Base-by-base conservation (phyloP, 2,329 filamentous ascomycete species). In the Trichoderma afroharzianum region DNA sequence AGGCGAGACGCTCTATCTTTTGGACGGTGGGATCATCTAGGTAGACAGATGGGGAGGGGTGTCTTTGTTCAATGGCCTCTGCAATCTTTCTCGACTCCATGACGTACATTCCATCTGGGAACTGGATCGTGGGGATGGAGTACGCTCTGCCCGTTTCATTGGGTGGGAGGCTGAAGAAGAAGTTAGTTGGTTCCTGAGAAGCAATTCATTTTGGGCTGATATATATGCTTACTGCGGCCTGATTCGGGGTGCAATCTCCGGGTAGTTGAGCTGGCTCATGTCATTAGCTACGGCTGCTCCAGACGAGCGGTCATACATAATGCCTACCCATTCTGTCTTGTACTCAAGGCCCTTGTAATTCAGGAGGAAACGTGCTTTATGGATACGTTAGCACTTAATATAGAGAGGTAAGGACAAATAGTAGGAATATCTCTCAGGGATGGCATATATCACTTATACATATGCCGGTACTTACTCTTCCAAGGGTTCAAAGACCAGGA, bases 271-370 rank as follows among this genome's bases (percentile, higher is more conserved):
- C 83, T 85, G 71, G 11, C 32, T 15, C 55, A 18, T 24, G 6
- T 11, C 5, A 43, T 59, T 30, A 63, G 43, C 7, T 21, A 3
- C 32, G 4, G n/a, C 2, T 39, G 18, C 21, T 33, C n/a, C 3
- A 24, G 21, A 47, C 15, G 21, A 24, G 12, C 36, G 8, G n/a
- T 14, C n/a, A n/a, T n/a, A 2, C 26, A 2, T 4, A 1, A 18
- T 4, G 55, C 74, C 69, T 75, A 84, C 80, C 90, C 90, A 93
- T 84, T 90, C 83, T 0, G 91, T 93, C 77, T 86, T 85, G 81
- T 93, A 93, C 59, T 88, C 84, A 15, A 93, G 78, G 1, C 83
- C 83, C 78, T 93, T 93, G 81, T 86, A 92, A 81, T 93, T 93
- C 58, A 93, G 81, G 3, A 86, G 77, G 70, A 93, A 80, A 1